phyloP scores from a whole-genome alignment of 495 filamentous ascomycete species.

The Trichoderma orchidacearum region DNA sequence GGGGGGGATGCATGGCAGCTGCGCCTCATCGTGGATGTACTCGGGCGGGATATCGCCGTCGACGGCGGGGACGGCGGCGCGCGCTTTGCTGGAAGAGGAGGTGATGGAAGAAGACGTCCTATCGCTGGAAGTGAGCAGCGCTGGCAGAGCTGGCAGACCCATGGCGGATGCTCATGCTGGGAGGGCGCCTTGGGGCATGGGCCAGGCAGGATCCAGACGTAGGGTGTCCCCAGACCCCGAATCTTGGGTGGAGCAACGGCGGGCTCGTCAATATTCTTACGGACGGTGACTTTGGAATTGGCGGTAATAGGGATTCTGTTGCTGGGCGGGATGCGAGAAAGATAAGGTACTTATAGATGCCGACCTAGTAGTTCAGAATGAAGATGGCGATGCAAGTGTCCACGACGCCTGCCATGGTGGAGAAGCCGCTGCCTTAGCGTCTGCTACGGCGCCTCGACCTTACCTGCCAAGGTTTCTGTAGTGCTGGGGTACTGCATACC shows the following conservation, averaged over 20 bases:
- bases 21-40: constrained; percentile 32
- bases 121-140: constrained; percentile 2
- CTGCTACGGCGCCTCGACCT: too few species aligned
- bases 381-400: too few species aligned
- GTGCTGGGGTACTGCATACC: too few species aligned
- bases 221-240: background rate
- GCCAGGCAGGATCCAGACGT: background rate
- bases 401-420: too few species aligned
- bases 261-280: background rate
- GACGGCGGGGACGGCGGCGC: constrained; percentile 1
- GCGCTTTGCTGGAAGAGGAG: background rate
- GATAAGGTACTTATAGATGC: too few species aligned
- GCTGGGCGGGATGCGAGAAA: background rate
- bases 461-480: too few species aligned
- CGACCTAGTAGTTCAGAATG: too few species aligned
- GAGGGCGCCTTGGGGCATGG: background rate
- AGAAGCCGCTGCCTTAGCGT: too few species aligned
- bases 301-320: background rate
- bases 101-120: background rate
- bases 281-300: background rate
- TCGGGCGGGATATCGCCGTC: constrained; percentile 8
- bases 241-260: background rate
- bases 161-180: constrained; percentile 4
- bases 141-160: background rate
- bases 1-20: constrained; percentile 21